A percentile compares a stretch with the other conserved stretches of the same genome.
phyloP scores from a whole-genome alignment of 129 eudicot species.

The Lonicera japonica region DNA sequence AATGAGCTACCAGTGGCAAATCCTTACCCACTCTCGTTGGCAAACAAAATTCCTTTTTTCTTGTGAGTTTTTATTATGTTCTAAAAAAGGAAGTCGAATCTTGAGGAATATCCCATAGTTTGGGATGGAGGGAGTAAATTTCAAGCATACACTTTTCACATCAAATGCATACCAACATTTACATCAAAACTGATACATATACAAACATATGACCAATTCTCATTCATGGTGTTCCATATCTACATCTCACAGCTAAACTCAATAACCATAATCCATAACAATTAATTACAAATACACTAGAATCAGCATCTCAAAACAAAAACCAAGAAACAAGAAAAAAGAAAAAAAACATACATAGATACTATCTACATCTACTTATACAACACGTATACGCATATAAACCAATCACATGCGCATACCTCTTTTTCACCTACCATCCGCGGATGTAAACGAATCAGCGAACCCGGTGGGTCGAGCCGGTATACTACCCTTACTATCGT shows the following conservation, averaged over 20 bases:
- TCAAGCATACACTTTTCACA: no score
- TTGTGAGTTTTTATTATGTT: no score
- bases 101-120: no score
- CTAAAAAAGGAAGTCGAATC: no score
- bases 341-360: background rate
- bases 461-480: conserved; percentile 94
- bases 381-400: background rate
- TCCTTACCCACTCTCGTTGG: no score
- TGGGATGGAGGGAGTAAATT: no score
- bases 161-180: no score
- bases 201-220: background rate
- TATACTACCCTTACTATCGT: conserved; percentile 88
- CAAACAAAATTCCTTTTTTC: no score
- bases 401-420: conserved; percentile 1
- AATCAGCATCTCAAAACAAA: background rate
- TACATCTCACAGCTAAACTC: conserved; percentile 8
- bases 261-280: conserved; percentile 1
- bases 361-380: conserved; percentile 38
- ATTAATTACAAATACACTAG: conserved; percentile 4
- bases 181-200: no score
- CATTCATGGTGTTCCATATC: background rate
- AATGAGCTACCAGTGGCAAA: no score
- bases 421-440: conserved; percentile 71
- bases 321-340: background rate
- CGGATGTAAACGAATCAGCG: conserved; percentile 90